Evolutionary conservation across 306 rosid genomes (phyloP), one percentile per base, ranked within the genome.

Genomic region (Cicer bijugum): DNA sequence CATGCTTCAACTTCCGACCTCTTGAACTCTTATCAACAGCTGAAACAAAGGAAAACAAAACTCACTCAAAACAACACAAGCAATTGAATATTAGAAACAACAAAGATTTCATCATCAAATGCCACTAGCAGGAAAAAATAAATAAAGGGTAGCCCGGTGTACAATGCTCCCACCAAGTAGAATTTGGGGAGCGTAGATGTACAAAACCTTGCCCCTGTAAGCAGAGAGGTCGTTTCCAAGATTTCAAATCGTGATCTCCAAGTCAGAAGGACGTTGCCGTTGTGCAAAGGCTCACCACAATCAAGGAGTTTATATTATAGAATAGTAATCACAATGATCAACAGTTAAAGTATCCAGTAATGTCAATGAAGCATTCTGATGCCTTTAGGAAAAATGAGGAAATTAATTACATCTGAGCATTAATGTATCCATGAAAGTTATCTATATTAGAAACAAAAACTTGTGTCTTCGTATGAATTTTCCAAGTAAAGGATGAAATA

Each of bases 1-100:
- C 99, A 74, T 92, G 99, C 86, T 95, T 95, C 77, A 95, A 82
- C 86, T 84, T 95, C 76, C 92, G 84, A 82, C 88, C 88, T 82
- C 88, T 79, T 37, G 93, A 81, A 81, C 92, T 84, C 85, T 90
- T 95, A 78, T 92, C 99, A 72, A 90, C 89, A 68, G 99, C 97
- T 90, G 88, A 50, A 82, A 76, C 74, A 48, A 78, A 69, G 71
- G 62, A 50, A 74, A 63, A 81, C 20, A 65, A 72, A 66, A 78
- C 12, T 67, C 43, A 74, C 33, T 16, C 62, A n/a, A 17, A 33
- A 52, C 39, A 48, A 71, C 37, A 73, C 38, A 44, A 14, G 74
- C 20, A 37, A 63, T 66, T 84, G 59, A 61, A 78, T 7, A 33
- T 16, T 15, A 64, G 28, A 43, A 43, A 57, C 17, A 33, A 56